phyloP scores from a whole-genome alignment of 2,329 filamentous ascomycete genomes.

The Fusarium mangiferae region DNA sequence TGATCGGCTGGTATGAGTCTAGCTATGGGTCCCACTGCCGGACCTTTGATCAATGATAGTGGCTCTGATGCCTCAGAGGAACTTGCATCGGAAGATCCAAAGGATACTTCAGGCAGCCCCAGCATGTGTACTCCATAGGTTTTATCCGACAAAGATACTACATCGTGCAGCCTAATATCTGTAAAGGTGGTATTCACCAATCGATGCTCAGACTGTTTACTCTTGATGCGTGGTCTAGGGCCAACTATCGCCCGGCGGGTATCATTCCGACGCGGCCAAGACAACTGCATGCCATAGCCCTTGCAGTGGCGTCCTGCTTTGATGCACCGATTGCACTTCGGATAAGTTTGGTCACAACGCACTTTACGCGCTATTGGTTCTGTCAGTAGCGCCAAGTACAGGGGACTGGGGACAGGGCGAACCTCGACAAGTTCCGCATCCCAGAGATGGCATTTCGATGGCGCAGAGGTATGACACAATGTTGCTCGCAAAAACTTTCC shows the following conservation, averaged over 20 bases:
- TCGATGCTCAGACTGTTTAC: not conserved
- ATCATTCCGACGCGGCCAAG: conserved; percentile 28
- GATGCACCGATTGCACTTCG: conserved; percentile 20
- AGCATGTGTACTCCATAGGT: not conserved
- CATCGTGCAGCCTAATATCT: conserved; percentile 26
- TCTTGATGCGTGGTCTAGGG: not conserved
- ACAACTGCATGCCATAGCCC: conserved; percentile 29
- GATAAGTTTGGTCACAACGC: conserved; percentile 26
- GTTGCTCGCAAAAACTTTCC: conserved; percentile 16
- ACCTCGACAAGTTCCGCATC: conserved; percentile 34
- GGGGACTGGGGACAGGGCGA: not conserved
- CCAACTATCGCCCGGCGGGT: conserved; percentile 16
- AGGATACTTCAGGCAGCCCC: fast-evolving
- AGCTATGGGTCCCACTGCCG: not conserved
- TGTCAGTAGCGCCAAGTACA: not conserved
- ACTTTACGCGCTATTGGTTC: conserved; percentile 25
- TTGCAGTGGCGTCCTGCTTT: not conserved
- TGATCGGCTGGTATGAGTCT: conserved; percentile 34
- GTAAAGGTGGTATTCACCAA: conserved; percentile 18
- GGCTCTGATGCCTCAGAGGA: fast-evolving
- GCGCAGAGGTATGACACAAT: too few species aligned
- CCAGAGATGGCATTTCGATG: conserved; percentile 4
- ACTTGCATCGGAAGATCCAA: fast-evolving
- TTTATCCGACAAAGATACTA: not conserved
- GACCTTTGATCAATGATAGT: not conserved